These are phyloP conservation scores for Calcarisporium arbuscula DNA, from an alignment of 2,329 filamentous ascomycete genomes.

Conservation along the genomic window DNA sequence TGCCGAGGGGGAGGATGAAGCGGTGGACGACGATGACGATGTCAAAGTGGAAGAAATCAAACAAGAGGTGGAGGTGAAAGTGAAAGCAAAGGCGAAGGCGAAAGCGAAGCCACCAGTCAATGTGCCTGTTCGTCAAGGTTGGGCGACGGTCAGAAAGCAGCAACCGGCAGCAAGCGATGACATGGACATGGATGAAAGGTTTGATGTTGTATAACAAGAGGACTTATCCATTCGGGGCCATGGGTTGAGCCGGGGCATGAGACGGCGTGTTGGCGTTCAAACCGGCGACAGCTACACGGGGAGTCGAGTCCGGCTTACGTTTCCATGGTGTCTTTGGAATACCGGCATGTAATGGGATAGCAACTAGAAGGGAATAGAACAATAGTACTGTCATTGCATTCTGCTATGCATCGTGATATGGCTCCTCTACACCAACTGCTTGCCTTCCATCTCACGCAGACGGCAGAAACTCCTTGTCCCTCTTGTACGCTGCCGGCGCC, in stretches of 20 bases:
- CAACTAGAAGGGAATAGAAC: no score
- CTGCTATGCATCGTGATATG: no score
- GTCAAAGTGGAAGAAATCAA: slow-evolving; percentile 11
- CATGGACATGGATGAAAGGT: slow-evolving; percentile 26
- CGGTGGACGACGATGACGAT: slow-evolving; percentile 12
- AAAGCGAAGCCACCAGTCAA: slow-evolving; percentile 6
- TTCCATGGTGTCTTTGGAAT: no score
- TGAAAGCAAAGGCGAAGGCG: slow-evolving; percentile 4
- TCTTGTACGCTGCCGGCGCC: slow-evolving; percentile 1
- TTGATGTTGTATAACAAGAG: slow-evolving; percentile 22
- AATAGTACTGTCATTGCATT: no score
- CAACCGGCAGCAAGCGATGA: slow-evolving; percentile 18
- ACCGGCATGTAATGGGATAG: no score
- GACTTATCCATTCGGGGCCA: no score
- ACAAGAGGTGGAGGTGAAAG: slow-evolving; percentile 8
- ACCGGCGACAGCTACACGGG: no score
- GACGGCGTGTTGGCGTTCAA: no score
- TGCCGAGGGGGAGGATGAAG: slow-evolving; percentile 18
- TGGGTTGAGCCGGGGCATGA: no score
- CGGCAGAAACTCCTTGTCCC: slow-evolving; percentile 3
- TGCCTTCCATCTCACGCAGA: no score
- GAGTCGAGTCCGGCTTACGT: no score
- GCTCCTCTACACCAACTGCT: no score
- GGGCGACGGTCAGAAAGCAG: slow-evolving; percentile 22
- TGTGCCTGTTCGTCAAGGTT: slow-evolving; percentile 20